Evolutionary conservation across 2,329 filamentous ascomycete species (phyloP), one percentile per base, ranked within the genome.

Genomic region (Chrysosphaeria jannelii): DNA sequence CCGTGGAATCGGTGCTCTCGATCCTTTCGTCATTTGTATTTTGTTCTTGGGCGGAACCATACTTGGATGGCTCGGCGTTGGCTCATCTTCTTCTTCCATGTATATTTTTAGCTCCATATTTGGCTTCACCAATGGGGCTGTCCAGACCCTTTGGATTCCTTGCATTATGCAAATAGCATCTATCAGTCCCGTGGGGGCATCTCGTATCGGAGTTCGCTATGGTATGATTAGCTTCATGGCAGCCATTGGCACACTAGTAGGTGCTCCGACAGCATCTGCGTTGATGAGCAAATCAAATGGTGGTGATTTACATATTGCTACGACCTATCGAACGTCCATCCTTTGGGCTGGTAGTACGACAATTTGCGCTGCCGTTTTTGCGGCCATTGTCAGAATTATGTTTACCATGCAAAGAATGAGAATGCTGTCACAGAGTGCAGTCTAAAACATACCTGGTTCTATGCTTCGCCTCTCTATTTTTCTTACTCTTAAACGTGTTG

Each of bases 1-100:
- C 28, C 32, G 40, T 24, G 39, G 55, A 3, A n/a, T n/a, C n/a
- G 61, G 62, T 1, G 47, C 55, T 0, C 41, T 63, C 22, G 65
- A 65, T 31, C 46, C 50, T 2, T 45, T 60, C 13, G 30, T 47
- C 3, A 28, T 48, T 4, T 43, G 47, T 1, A 45, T 43, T 3
- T 35, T 50, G 8, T 27, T 47, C 4, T 43, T 53, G 3, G 45
- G 46, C 2, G 36, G 53, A 8, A 24, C 26, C 5, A 14, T 33
- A 8, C 25, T 33, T 13, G 23, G 20, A 24, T 69, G 64, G 63
- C 48, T 50, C 2, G 50, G 46, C 0, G 54, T 67, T 2, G 33
- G 29, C n/a, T 38, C 34, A 8, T 32, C 30, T 3, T 32, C 32
- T 3, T 28, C 36, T 3, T 43, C 40, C 27, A 48, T 50, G 42